phyloP scores from a whole-genome alignment of 495 filamentous ascomycete genomes.

The Chaetomidium leptoderma region DNA sequence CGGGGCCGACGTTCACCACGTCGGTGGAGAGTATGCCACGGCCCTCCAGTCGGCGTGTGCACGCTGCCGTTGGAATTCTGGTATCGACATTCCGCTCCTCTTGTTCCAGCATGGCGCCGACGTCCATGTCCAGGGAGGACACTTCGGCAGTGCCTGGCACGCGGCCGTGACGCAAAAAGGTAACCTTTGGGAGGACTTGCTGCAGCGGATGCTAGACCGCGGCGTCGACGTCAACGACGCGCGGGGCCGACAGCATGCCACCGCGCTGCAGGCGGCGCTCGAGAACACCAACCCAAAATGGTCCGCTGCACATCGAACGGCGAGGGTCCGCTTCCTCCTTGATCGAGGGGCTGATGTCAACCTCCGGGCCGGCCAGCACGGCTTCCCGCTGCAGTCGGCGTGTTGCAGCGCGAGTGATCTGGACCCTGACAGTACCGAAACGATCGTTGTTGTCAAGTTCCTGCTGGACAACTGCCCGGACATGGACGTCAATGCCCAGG shows the following conservation, averaged over 20 bases:
- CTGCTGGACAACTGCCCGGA: not conserved
- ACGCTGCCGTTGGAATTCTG: not conserved
- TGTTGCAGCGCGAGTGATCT: not conserved
- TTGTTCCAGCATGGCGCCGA: not conserved
- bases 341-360: not conserved
- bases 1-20: not conserved
- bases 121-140: not conserved
- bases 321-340: not conserved
- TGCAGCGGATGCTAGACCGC: not conserved
- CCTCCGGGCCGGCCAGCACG: not conserved
- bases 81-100: not conserved
- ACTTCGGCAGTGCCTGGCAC: not conserved
- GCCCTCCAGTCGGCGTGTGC: not conserved
- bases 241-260: not conserved
- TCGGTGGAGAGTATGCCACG: not conserved
- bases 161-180: not conserved
- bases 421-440: not conserved
- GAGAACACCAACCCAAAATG: not conserved
- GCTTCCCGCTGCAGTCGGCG: not conserved
- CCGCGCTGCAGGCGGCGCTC: not conserved
- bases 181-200: not conserved
- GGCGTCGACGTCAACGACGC: slow-evolving; percentile 1
- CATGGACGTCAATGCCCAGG: not conserved
- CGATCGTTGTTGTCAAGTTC: not conserved
- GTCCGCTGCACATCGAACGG: too few species aligned